Percentiles rank a stretch among this genome's conserved stretches.
Evolutionary conservation across 768 basidiomycete genomes (phyloP).

Genomic region (Megacollybia marginata): DNA sequence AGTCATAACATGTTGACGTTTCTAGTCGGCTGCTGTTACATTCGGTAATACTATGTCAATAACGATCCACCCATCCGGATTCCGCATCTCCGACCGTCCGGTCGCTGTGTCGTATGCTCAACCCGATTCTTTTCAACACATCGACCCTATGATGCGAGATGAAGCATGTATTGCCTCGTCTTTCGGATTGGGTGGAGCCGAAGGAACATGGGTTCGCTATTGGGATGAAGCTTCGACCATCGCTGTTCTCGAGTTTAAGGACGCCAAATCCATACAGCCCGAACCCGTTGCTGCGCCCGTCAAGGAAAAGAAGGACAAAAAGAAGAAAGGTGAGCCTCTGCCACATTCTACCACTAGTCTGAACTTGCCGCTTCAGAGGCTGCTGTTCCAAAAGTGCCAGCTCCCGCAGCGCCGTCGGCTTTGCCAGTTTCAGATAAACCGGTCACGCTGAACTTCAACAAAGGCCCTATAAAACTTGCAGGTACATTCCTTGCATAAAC

Average conservation of each 20-base stretch:
- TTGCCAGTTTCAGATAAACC: constrained; percentile 76
- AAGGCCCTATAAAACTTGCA: constrained; percentile 34
- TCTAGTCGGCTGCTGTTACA: constrained; percentile 74
- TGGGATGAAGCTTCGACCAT: constrained; percentile 87
- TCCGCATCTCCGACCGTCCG: constrained; percentile 82
- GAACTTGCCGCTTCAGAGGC: constrained; percentile 22
- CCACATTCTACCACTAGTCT: not conserved
- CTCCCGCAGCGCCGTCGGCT: constrained; percentile 49
- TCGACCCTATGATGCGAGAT: constrained; percentile 69
- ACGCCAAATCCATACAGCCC: constrained; percentile 47
- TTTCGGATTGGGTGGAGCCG: constrained; percentile 58
- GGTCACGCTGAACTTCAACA: constrained; percentile 70
- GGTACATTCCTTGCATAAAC: not conserved
- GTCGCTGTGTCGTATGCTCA: constrained; percentile 93
- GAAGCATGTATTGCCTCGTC: constrained; percentile 71
- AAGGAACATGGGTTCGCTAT: constrained; percentile 74
- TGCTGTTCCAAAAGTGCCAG: constrained; percentile 20
- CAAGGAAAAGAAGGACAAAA: constrained; percentile 56
- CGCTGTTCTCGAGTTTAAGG: constrained; percentile 72
- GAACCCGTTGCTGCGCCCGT: constrained; percentile 21
- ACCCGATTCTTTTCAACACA: constrained; percentile 81
- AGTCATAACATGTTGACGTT: not conserved
- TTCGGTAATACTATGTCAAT: constrained; percentile 85
- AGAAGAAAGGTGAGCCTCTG: constrained; percentile 43
- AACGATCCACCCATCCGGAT: constrained; percentile 84